Conservation (phyloP, 495 filamentous ascomycete species). For the Talaromyces ruber region DNA sequence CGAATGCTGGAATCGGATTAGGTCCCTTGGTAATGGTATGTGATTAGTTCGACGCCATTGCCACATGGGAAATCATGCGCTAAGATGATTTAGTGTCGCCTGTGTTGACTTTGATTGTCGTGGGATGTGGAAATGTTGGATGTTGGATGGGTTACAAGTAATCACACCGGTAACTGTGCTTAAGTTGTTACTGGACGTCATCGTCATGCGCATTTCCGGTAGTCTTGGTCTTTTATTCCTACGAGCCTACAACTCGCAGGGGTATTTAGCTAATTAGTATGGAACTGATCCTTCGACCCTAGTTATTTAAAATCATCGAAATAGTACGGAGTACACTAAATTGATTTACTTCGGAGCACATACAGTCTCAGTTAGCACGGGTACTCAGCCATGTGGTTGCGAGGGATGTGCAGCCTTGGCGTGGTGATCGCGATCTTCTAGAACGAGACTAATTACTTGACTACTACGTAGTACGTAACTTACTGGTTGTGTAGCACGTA, state of each 20-base stretch:
- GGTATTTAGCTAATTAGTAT: not conserved
- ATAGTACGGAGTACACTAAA: not conserved
- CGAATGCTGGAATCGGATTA: not conserved
- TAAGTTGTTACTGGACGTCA: not conserved
- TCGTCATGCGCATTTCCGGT: not conserved
- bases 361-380: not conserved
- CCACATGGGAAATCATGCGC: not conserved
- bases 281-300: not conserved
- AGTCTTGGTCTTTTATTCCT: not conserved
- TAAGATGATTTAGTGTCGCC: not conserved
- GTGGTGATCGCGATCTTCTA: conserved; percentile 1
- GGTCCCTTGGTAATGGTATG: not conserved
- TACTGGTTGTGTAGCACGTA: too few species aligned
- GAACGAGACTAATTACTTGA: not conserved
- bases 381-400: not conserved
- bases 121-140: not conserved
- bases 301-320: not conserved
- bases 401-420: not conserved
- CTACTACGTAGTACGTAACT: too few species aligned
- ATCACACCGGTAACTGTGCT: not conserved
- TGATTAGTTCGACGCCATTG: not conserved
- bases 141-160: not conserved
- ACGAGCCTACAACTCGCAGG: not conserved
- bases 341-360: not conserved
- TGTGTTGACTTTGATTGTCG: not conserved